These are phyloP conservation scores for Karstenula rhodostoma DNA, from an alignment of 2,329 filamentous ascomycete genomes.

Conservation along the genomic window DNA sequence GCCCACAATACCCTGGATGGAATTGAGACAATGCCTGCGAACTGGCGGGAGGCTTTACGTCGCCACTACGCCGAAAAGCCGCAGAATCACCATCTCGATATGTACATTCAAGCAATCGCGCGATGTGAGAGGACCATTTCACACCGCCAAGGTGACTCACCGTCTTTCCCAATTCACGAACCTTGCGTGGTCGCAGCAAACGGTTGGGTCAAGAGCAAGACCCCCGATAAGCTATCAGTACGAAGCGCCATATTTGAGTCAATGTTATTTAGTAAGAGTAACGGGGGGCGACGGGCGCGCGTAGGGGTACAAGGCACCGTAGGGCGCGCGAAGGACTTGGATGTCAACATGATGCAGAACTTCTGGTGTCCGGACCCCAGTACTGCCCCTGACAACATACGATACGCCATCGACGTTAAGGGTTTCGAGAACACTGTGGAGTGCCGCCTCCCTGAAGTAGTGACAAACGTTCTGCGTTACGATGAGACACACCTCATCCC, in stretches of 20 bases:
- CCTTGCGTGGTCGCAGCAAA: not conserved
- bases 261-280: not conserved
- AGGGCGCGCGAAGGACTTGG: not conserved
- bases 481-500: not conserved
- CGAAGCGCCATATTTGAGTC: not conserved
- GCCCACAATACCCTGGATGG: too few relatives aligned
- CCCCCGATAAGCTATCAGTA: not conserved
- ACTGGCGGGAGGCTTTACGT: not conserved
- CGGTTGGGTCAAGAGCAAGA: not conserved
- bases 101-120: not conserved
- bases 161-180: not conserved
- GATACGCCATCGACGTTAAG: not conserved
- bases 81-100: not conserved
- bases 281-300: not conserved
- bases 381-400: not conserved
- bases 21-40: not conserved
- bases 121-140: not conserved
- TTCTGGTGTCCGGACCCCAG: not conserved
- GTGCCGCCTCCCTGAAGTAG: not conserved
- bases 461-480: not conserved
- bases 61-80: not conserved
- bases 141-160: not conserved
- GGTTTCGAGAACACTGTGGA: not conserved
- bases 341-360: not conserved
- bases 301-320: not conserved